Evolutionary conservation across 768 basidiomycete genomes (phyloP).

Genomic region (Dioszegia aurantiaca): DNA sequence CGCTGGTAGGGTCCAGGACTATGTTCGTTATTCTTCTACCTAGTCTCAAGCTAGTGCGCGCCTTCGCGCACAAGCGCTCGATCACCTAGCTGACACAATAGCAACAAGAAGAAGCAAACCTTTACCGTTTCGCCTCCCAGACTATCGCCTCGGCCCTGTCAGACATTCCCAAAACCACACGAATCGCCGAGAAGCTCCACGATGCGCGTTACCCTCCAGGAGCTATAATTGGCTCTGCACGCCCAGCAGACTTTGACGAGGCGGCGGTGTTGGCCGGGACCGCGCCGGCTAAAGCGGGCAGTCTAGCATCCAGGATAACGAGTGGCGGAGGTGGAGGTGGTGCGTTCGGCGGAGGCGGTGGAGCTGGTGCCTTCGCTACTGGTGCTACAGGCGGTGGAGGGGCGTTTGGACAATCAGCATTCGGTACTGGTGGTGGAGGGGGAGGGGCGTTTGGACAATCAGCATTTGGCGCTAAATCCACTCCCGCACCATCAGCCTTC

Average conservation of each 20-base stretch:
- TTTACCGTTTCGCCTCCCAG: slow-evolving; percentile 24
- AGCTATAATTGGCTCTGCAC: slow-evolving; percentile 9
- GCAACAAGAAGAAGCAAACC: slow-evolving; percentile 31
- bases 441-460: slow-evolving; percentile 25
- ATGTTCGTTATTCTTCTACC: slow-evolving; percentile 58
- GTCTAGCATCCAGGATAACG: slow-evolving; percentile 1
- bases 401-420: slow-evolving; percentile 31
- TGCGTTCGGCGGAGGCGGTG: slow-evolving; percentile 6
- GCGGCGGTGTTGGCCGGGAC: slow-evolving; percentile 22
- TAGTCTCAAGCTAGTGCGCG: not conserved
- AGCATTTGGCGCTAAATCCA: slow-evolving; percentile 10
- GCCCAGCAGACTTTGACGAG: slow-evolving; percentile 34
- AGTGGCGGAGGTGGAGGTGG: slow-evolving; percentile 19
- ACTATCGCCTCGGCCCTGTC: slow-evolving; percentile 29
- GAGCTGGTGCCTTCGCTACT: slow-evolving; percentile 14
- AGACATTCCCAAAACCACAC: slow-evolving; percentile 23
- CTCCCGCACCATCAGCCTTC: slow-evolving; percentile 8
- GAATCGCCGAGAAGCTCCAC: slow-evolving; percentile 39
- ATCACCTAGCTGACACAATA: slow-evolving; percentile 11
- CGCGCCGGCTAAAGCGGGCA: too few relatives aligned
- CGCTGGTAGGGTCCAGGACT: slow-evolving; percentile 62
- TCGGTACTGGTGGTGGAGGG: slow-evolving; percentile 21
- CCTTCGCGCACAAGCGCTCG: not conserved
- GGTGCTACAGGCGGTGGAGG: slow-evolving; percentile 8
- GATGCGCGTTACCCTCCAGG: slow-evolving; percentile 30